Evolutionary conservation across 371 early-diverging fungal species (phyloP).

Genomic region (Mucor plumbeus): DNA sequence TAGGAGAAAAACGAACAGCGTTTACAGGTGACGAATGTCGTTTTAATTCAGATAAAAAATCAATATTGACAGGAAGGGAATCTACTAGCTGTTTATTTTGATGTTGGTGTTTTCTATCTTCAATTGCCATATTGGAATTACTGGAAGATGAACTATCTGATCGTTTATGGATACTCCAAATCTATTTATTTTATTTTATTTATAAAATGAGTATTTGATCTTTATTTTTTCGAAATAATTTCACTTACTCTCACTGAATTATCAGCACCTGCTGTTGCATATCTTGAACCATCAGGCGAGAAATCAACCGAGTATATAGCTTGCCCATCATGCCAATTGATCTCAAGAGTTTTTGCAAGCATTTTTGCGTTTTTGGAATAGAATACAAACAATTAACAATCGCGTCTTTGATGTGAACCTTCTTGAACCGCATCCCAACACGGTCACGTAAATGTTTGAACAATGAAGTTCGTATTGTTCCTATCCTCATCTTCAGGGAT

Average conservation of each 20-base stretch:
- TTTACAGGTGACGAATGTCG: conserved; percentile 93
- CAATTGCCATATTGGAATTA: conserved; percentile 6
- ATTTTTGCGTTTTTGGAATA: conserved; percentile 10
- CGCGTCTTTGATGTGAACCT: conserved; percentile 10
- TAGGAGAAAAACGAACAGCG: conserved; percentile 91
- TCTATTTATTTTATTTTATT: conserved; percentile 40
- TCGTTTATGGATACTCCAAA: conserved; percentile 65
- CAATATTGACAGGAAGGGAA: conserved; percentile 65
- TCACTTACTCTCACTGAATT: conserved; percentile 79
- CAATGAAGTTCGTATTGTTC: no score
- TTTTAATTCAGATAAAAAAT: conserved; percentile 84
- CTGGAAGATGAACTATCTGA: conserved; percentile 14
- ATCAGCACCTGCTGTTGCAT: conserved; percentile 95
- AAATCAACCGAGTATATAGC: conserved; percentile 94
- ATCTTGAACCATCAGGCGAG: conserved; percentile 69
- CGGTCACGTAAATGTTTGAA: not conserved
- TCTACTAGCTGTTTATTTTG: conserved; percentile 28
- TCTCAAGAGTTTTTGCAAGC: conserved; percentile 71
- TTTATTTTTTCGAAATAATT: not conserved
- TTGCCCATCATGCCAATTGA: conserved; percentile 94
- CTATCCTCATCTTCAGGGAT: no score
- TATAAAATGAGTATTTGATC: not conserved
- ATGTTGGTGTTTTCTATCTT: conserved; percentile 13
- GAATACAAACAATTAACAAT: not conserved
- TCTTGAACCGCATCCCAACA: conserved; percentile 1